These are phyloP conservation scores for Pelargonium cotyledonis DNA, from an alignment of 441 rosid genomes.

Conservation along the genomic window DNA sequence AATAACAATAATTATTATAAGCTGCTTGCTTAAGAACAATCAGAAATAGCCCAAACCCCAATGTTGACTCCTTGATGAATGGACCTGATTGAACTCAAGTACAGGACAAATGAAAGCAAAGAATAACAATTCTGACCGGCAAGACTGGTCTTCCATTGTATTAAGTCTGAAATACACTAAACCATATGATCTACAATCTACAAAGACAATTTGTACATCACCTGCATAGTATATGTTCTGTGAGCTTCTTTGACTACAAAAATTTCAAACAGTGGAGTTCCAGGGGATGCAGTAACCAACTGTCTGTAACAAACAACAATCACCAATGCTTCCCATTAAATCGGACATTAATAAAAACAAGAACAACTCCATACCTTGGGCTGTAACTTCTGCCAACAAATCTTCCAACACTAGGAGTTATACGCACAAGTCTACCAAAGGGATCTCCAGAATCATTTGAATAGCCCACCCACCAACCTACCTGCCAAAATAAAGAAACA, in stretches of 20 bases:
- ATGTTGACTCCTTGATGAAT: too few species aligned
- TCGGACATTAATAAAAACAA: constrained; percentile 13
- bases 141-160: too few species aligned
- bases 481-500: constrained; percentile 37
- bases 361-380: constrained; percentile 51
- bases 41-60: too few species aligned
- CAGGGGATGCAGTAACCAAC: constrained; percentile 67
- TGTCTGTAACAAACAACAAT: constrained; percentile 54
- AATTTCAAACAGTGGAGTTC: constrained; percentile 84
- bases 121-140: too few species aligned
- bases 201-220: constrained; percentile 23
- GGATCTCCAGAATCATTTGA: constrained; percentile 74
- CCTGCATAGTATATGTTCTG: constrained; percentile 75
- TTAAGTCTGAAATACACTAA: too few species aligned
- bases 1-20: too few species aligned
- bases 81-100: too few species aligned
- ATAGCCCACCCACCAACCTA: constrained; percentile 98
- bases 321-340: constrained; percentile 15
- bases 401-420: constrained; percentile 84
- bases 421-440: constrained; percentile 70
- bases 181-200: background rate
- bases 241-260: constrained; percentile 69
- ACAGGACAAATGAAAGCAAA: too few species aligned
- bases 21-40: too few species aligned
- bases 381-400: constrained; percentile 81